These are phyloP conservation scores for Candida tropicalis DNA, from an alignment of 1,139 yeast genomes.

Conservation along the genomic window DNA sequence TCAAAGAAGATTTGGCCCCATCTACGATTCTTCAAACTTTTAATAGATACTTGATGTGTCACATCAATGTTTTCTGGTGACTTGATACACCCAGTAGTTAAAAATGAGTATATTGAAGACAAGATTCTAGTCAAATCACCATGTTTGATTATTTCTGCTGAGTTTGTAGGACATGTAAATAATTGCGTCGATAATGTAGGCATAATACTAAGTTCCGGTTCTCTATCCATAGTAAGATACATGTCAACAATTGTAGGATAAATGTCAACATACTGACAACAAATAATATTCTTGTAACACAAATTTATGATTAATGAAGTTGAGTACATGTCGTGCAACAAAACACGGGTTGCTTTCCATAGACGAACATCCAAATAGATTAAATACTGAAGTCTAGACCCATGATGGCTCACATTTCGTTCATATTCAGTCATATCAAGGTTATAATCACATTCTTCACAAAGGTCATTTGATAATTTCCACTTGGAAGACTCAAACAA, in stretches of 20 bases:
- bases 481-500: conserved; percentile 37
- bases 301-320: conserved; percentile 70
- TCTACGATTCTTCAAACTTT: conserved; percentile 70
- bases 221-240: conserved; percentile 72
- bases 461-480: conserved; percentile 44
- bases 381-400: conserved; percentile 79
- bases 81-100: conserved; percentile 58
- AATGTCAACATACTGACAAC: conserved; percentile 80
- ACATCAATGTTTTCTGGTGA: conserved; percentile 48
- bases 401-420: conserved; percentile 40
- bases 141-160: conserved; percentile 66
- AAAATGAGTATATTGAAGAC: conserved; percentile 65
- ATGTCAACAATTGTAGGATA: conserved; percentile 79
- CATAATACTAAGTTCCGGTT: conserved; percentile 81
- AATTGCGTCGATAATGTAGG: conserved; percentile 79
- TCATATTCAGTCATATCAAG: conserved; percentile 29
- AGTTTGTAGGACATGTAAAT: conserved; percentile 81
- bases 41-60: conserved; percentile 43
- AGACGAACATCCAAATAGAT: conserved; percentile 70
- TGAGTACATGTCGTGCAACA: conserved; percentile 69
- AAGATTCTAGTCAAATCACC: conserved; percentile 72
- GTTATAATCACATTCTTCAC: conserved; percentile 51
- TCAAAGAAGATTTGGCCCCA: conserved; percentile 89
- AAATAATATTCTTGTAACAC: conserved; percentile 59
- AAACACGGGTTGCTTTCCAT: conserved; percentile 65